Conservation (phyloP, 768 basidiomycete genomes). For the Leccinum variicolor region DNA sequence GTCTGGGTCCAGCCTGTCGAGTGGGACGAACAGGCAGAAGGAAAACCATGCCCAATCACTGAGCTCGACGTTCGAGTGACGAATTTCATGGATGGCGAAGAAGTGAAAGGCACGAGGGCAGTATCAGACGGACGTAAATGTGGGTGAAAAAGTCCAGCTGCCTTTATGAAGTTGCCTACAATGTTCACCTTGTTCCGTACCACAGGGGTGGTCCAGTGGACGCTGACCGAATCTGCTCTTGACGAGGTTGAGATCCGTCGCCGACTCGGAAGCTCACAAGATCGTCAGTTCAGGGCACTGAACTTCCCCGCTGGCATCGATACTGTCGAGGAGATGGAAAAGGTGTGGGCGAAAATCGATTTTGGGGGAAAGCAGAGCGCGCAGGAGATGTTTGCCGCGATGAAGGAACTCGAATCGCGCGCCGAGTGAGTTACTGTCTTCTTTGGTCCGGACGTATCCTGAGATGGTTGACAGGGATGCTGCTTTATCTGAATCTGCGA, state of each 20-base stretch:
- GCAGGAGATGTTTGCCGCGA: conserved; percentile 2
- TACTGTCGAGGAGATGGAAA: conserved; percentile 25
- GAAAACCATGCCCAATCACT: conserved; percentile 42
- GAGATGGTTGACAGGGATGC: background rate
- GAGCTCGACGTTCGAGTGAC: conserved; percentile 52
- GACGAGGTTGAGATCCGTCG: conserved; percentile 34
- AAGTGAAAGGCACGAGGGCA: conserved; percentile 38
- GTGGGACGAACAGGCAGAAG: conserved; percentile 38
- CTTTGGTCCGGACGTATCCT: no score
- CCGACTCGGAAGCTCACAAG: conserved; percentile 32
- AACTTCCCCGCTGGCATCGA: conserved; percentile 49
- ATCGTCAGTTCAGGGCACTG: conserved; percentile 45
- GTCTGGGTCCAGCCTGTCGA: conserved; percentile 66
- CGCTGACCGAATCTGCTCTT: conserved; percentile 40
- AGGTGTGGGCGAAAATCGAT: conserved; percentile 30
- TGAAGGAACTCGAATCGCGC: background rate
- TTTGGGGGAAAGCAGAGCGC: conserved; percentile 19
- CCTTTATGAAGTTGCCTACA: background rate
- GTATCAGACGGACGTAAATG: conserved; percentile 18
- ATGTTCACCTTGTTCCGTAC: background rate
- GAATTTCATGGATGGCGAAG: conserved; percentile 43
- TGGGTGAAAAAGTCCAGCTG: conserved; percentile 2
- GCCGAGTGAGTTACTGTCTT: conserved; percentile 1
- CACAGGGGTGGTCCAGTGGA: conserved; percentile 64
- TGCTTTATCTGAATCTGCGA: background rate